Base-by-base conservation (phyloP, 805 yeast species). In the Limtongia smithiae region DNA sequence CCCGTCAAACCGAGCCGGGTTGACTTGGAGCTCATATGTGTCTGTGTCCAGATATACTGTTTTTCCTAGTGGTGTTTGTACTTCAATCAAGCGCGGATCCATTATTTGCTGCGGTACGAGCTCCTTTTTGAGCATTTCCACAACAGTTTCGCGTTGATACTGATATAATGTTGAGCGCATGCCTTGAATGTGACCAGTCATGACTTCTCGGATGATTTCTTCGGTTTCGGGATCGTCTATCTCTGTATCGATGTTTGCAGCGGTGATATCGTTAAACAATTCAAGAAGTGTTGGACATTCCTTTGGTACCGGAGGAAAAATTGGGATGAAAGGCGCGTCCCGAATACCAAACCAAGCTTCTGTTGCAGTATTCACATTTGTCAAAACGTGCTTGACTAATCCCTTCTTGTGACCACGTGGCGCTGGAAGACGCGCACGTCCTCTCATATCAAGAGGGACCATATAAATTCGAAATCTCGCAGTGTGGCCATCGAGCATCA, bases 71-170 rank as follows among this genome's bases (percentile, higher is more conserved):
- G 40, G 12, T 24, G 42, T 1, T 67, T 61, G n/a, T 65, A 61
- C 1, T 30, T 39, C 11, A 70, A 44, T 17, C 69, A 62, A 51
- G 67, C 69, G 1, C 77, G 79, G 46, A 68, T 65, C 12, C 67
- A 43, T 4, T 62, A 62, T 31, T 56, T 61, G n/a, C 50, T 46
- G 7, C 11, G 72, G 66, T 1, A 52, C 35, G 0, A 73, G 54
- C 59, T 83, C 89, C 55, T 70, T 73, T 44, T 73, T 75, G 25
- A 74, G 63, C 88, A 83, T 82, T 56, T 75, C 77, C 2, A 76
- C 71, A 5, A 82, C 70, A 0, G 88, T 80, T 42, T 76, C 72
- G n/a, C 73, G 62, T 61, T 83, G 89, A 58, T 80, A 83, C 3
- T 72, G 71, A 59, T 81, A 82, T 11, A 83, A 65, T 0, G 57